Conservation (phyloP, 495 filamentous ascomycete species). For the Hypoxylon subgilvum region DNA sequence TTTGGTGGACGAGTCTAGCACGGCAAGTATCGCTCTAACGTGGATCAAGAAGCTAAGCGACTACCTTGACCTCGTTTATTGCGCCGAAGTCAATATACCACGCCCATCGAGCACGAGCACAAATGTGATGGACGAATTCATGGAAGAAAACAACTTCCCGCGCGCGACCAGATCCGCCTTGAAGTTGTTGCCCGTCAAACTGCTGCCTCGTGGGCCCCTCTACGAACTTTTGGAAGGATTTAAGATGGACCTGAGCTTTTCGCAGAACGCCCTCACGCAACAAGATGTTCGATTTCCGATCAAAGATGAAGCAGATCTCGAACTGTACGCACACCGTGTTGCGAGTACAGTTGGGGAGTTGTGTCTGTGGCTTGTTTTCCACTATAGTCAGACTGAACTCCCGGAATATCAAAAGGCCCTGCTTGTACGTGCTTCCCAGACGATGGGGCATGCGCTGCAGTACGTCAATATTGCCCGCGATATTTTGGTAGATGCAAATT, state of each 20-base stretch:
- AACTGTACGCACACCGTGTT: constrained; percentile 63
- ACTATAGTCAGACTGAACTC: constrained; percentile 49
- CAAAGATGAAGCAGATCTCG: constrained; percentile 57
- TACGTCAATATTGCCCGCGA: constrained; percentile 76
- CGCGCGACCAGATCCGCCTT: constrained; percentile 53
- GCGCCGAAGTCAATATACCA: neutral
- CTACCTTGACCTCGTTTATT: constrained; percentile 56
- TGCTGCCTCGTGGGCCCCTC: constrained; percentile 60
- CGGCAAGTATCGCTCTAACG: constrained; percentile 49
- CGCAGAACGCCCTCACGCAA: constrained; percentile 1
- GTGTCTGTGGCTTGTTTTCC: constrained; percentile 66
- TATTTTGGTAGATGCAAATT: constrained; percentile 64
- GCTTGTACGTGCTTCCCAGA: constrained; percentile 55
- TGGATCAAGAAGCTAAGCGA: constrained; percentile 60
- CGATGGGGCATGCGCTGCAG: constrained; percentile 72
- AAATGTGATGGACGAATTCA: no score
- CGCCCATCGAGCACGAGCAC: constrained; percentile 16
- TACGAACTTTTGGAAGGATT: constrained; percentile 67
- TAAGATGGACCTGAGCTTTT: constrained; percentile 64
- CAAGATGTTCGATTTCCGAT: constrained; percentile 57
- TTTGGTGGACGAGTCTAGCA: constrained; percentile 64
- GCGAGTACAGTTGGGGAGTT: constrained; percentile 72
- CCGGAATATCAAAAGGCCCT: constrained; percentile 26
- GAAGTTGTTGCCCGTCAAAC: constrained; percentile 58
- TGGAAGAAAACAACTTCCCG: constrained; percentile 56